Base-by-base conservation (phyloP, 2,329 filamentous ascomycete genomes). In the Xylariaceae sp. region DNA sequence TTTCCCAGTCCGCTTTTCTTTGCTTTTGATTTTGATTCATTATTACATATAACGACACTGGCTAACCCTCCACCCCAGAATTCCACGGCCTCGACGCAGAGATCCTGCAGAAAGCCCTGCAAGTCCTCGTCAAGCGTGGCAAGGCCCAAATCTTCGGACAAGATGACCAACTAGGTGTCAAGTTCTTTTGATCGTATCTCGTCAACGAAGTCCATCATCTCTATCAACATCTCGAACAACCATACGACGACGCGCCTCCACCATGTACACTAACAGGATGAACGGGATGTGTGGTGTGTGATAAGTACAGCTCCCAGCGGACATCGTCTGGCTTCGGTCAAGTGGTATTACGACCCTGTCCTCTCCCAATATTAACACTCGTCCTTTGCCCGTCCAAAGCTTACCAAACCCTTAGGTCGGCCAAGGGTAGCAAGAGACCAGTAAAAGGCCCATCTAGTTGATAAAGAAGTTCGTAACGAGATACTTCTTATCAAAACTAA, bases 121-220 rank as follows among this genome's bases (percentile, higher is more conserved):
- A 83, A 54, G 78, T 94, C 45, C 78, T 97, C 45, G 92, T 96
- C 34, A 96, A 95, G 78, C 82, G 87, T 57, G 91, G 91, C 61
- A 96, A 89, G 73, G 93, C 92, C 13, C 93, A 97, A 71, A 84
- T 97, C 22, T 97, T 99, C 73, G 93, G 93, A 33, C 82, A 84
- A 48, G 91, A 93, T 64, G 90, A 93, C 67, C 88, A 89, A 55
- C 84, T 89, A 65, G 94, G 94, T 64, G 90, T 97, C 59, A 99
- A 99, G 75, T 97, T 99, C 75, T 97, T 97, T 69, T 97, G 75
- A 86, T 43, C 22, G 22, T 28, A 28, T 28, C 22, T 28, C 22
- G 7, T 28, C 22, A 28, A 28, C 22, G 22, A 28, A 28, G 22
- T 28, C 22, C 4, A 7, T 28, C 22, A 28, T 28, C 22, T 28